Conservation (phyloP, 768 basidiomycete genomes). For the Coprinopsis sp. region DNA sequence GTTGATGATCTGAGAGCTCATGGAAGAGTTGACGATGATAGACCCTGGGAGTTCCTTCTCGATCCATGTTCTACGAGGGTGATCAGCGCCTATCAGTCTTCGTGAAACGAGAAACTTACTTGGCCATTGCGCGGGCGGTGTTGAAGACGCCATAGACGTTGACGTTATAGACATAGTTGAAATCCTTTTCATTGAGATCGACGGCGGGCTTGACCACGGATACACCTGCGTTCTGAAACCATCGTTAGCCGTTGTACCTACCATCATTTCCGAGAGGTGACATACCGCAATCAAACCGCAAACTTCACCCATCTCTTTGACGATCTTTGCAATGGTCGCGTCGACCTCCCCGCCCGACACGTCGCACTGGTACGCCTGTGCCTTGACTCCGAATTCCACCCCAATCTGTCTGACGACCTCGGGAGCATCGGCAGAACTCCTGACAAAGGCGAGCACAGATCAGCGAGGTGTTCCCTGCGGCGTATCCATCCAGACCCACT, state of each 20-base stretch:
- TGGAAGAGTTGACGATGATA: conserved; percentile 61
- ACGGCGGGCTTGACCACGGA: conserved; percentile 60
- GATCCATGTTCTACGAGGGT: conserved; percentile 38
- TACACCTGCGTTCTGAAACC: conserved; percentile 52
- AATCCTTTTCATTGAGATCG: conserved; percentile 53
- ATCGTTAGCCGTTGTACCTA: neutral
- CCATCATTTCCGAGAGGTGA: conserved; percentile 4
- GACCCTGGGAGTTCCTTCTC: conserved; percentile 37
- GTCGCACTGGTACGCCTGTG: conserved; percentile 60
- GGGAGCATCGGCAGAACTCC: conserved; percentile 44
- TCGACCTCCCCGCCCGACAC: conserved; percentile 45
- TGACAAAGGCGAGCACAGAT: too few species aligned
- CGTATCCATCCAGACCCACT: conserved; percentile 22
- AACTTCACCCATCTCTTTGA: conserved; percentile 44
- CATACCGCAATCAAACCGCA: conserved; percentile 53
- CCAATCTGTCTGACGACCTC: conserved; percentile 43
- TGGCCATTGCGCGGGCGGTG: conserved; percentile 51
- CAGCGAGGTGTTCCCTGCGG: neutral
- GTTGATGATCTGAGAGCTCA: conserved; percentile 67
- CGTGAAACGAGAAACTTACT: conserved; percentile 27
- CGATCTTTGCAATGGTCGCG: conserved; percentile 42
- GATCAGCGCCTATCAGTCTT: neutral
- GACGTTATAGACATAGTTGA: conserved; percentile 46
- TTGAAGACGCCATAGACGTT: conserved; percentile 70
- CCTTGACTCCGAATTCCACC: conserved; percentile 38